Percentiles rank a stretch among this genome's conserved stretches.
Conservation (phyloP, 108 stramenopile genomes). For the Chaetoceros tenuissimus region DNA sequence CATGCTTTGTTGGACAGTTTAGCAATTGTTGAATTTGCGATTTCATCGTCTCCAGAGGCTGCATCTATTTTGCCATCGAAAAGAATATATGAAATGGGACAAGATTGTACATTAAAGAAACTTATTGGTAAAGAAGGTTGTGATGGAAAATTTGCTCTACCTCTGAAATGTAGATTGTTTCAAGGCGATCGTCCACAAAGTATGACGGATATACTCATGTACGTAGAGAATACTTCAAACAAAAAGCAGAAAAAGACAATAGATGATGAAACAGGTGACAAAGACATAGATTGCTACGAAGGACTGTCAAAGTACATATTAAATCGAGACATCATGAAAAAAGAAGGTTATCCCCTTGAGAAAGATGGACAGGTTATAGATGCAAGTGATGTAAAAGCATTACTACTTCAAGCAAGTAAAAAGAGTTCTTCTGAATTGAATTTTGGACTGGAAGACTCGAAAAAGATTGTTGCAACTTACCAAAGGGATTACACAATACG, state of each 20-base stretch:
- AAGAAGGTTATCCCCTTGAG: not conserved
- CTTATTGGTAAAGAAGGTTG: not conserved
- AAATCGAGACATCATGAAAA: not conserved
- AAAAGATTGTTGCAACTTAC: constrained; percentile 1
- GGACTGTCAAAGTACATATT: not conserved
- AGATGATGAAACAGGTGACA: constrained; percentile 13
- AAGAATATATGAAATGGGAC: not conserved
- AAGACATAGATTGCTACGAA: constrained; percentile 1
- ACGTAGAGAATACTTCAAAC: constrained; percentile 9
- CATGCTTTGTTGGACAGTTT: constrained; percentile 33
- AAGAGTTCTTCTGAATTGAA: too few species aligned
- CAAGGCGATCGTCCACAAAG: constrained; percentile 21
- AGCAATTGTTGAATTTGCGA: constrained; percentile 41
- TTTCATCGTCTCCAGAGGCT: constrained; percentile 6
- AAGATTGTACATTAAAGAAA: not conserved
- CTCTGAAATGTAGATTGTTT: constrained; percentile 21
- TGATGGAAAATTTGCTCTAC: constrained; percentile 1
- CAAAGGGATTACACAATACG: constrained; percentile 6
- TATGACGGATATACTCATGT: constrained; percentile 24
- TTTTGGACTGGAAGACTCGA: constrained; percentile 21
- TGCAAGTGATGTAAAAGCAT: too few species aligned
- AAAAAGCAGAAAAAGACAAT: constrained; percentile 6
- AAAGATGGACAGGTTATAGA: too few species aligned
- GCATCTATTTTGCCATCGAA: not conserved
- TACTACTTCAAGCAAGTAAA: too few species aligned